Evolutionary conservation across 2,329 filamentous ascomycete genomes (phyloP), one percentile per base, ranked within the genome.

Genomic region (Seiridium unicorne): DNA sequence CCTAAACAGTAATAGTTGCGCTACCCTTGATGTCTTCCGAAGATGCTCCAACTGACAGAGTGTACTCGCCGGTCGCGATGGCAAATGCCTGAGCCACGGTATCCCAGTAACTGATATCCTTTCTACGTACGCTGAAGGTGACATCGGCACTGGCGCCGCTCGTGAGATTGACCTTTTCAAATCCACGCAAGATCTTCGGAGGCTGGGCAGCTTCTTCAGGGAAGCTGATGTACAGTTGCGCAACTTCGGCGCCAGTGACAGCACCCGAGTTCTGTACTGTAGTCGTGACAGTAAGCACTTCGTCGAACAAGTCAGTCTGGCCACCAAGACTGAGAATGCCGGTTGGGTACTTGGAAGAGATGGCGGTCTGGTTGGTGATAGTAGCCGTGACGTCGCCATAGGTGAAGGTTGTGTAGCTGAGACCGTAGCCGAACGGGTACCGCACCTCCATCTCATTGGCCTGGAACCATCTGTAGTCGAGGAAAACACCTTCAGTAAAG

Each of bases 61-160:
- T 61, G 56, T 61, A 61, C 9, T 60, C 70, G 0, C 77, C 77
- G 7, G 63, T 63, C 1, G 81, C 78, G 34, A 82, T 70, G 3
- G 79, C 65, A 89, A 89, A 92, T 57, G 87, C 79, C 73, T 90
- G 85, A 44, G 70, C 65, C 0, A 73, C 72, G 0, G 79, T 73
- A 69, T 89, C 84, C 88, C 88, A 90, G 59, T 88, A 82, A 65
- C 85, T 88, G 44, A 91, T 63, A 70, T 90, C 88, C 55, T 84
- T 81, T 44, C 84, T 77, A 42, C 79, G 81, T 38, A 91, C 69
- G 13, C 77, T 73, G 64, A 90, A 83, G 0, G 70, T 76, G 3
- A 85, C 79, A 1, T 73, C 80, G 42, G 76, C 72, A 3, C 72
- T 79, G 58, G 80, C 78, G 1, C 81, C 82, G 0, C 79, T 68